Percentiles rank a stretch among this genome's conserved stretches.
Conservation (phyloP, 2,329 filamentous ascomycete species). For the Arachnomyces sp. region DNA sequence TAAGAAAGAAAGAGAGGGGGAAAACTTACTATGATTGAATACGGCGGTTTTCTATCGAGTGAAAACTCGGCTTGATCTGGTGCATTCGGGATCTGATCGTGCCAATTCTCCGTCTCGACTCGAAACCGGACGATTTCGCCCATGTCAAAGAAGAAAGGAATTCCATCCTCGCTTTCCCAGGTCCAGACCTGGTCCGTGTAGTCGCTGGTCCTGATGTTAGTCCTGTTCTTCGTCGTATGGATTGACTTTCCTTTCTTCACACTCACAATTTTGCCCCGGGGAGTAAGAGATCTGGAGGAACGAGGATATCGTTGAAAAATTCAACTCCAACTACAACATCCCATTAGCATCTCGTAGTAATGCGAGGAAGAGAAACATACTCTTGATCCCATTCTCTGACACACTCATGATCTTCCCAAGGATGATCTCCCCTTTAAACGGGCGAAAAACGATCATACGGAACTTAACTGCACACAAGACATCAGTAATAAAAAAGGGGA, state of each 20-base stretch:
- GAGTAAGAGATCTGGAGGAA: conserved; percentile 66
- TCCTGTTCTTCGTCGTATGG: not conserved
- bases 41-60: conserved; percentile 52
- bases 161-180: conserved; percentile 66
- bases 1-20: not conserved
- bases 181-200: conserved; percentile 73
- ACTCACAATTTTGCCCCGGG: conserved; percentile 69
- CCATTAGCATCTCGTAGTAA: conserved; percentile 12
- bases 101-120: conserved; percentile 82
- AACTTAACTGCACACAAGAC: conserved; percentile 64
- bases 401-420: conserved; percentile 73
- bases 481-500: conserved; percentile 1
- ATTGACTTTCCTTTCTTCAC: not conserved
- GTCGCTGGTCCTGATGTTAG: conserved; percentile 43
- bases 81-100: conserved; percentile 72
- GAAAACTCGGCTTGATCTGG: conserved; percentile 56
- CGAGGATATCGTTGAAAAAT: conserved; percentile 89
- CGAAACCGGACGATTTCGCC: conserved; percentile 83
- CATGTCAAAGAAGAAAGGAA: conserved; percentile 77
- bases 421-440: conserved; percentile 91
- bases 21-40: conserved; percentile 36
- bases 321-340: conserved; percentile 61
- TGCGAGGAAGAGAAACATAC: conserved; percentile 42
- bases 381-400: conserved; percentile 63
- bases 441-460: conserved; percentile 84